Conservation (phyloP, 495 filamentous ascomycete species). For the Penicillium soppii region DNA sequence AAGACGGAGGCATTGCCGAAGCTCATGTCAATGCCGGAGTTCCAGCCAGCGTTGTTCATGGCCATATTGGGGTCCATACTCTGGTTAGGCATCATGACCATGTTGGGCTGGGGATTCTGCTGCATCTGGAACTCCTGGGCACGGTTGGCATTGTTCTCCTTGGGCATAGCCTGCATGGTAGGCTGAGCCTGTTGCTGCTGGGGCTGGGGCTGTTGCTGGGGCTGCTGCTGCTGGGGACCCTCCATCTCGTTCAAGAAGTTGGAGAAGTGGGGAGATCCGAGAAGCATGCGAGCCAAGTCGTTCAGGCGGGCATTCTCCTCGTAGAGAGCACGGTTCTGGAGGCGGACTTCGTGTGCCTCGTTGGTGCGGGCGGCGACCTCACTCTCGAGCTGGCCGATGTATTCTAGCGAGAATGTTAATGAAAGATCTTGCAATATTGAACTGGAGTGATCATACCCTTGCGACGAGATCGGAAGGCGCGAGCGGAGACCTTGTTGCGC, state of each 20-base stretch:
- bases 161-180: conserved; percentile 35
- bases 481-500: conserved; percentile 96
- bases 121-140: conserved; percentile 54
- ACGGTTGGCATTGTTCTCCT: conserved; percentile 64
- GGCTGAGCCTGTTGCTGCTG: conserved; percentile 35
- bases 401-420: conserved; percentile 67
- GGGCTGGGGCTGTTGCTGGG: conserved; percentile 38
- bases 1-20: conserved; percentile 75
- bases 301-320: conserved; percentile 79
- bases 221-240: conserved; percentile 41
- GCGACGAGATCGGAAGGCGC: conserved; percentile 90
- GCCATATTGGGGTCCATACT: conserved; percentile 65
- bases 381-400: conserved; percentile 87
- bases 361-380: conserved; percentile 72
- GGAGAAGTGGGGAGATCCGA: conserved; percentile 84
- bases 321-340: conserved; percentile 68
- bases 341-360: conserved; percentile 69
- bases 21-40: conserved; percentile 52
- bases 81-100: conserved; percentile 75
- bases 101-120: conserved; percentile 61
- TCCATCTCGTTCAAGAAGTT: conserved; percentile 75
- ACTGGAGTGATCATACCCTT: conserved; percentile 68
- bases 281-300: conserved; percentile 75
- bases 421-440: not conserved
- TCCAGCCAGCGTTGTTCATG: conserved; percentile 52